Base-by-base conservation (phyloP, 2,329 filamentous ascomycete genomes). In the Eurotiales sp. region DNA sequence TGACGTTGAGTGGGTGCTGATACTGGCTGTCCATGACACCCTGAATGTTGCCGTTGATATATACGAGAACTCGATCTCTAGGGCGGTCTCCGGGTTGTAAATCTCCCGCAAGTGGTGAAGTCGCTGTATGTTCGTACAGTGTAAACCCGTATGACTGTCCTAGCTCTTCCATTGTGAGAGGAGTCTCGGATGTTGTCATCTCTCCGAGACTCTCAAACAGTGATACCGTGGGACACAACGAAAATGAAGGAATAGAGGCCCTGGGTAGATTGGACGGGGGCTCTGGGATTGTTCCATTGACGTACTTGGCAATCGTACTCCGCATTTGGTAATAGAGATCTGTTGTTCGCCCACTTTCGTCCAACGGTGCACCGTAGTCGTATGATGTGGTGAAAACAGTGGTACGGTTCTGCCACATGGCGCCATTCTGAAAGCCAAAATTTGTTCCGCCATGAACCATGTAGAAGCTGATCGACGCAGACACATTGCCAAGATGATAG, bases 371-470 rank as follows among this genome's bases (percentile, higher is more conserved):
- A 21, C 74, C 75, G 46, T 79, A 79, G 57, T 80, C 77, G 55
- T 79, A 80, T 53, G 72, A 76, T 2, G 73, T 72, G 0, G 71
- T 77, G 44, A 77, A 71, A 15, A 64, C 65, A 6, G 67, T 67
- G 15, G 69, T 67, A 10, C 40, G 29, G 8, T 62, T 62, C 43
- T 65, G 64, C 68, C 72, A 76, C 10, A 75, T 60, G 1, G 70
- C 73, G 7, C 77, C 76, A 56, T 73, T 77, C 19, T 72, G 62
- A 53, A 77, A 76, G 0, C 68, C 77, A 53, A 73, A 79, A 51
- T 77, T 79, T 2, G 76, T 79, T 1, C 76, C 77, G 3, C 77
- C 77, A 54, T 79, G 76, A 53, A 79, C 74, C 76, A 79, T 78
- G 59, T 78, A 79, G 49, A 79, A 58, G 59, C 70, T 77, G 53